Evolutionary conservation across 305 asterid genomes (phyloP).

Genomic region (Fraxinus ornus): DNA sequence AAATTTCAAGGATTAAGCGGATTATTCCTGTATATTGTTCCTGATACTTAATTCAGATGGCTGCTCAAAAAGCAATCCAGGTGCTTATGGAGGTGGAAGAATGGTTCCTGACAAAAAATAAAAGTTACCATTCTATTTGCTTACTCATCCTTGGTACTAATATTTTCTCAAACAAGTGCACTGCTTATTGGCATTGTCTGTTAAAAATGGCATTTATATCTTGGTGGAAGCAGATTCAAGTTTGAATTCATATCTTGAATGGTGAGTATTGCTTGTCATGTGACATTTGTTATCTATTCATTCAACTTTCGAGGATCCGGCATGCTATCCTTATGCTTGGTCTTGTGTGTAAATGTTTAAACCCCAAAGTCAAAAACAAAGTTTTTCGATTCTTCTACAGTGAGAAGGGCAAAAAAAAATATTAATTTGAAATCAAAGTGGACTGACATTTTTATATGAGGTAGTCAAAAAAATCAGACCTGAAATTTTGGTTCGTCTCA

Average conservation of each 20-base stretch:
- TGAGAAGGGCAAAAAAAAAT: background rate
- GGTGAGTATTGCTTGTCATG: background rate
- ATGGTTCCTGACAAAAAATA: background rate
- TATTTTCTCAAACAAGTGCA: background rate
- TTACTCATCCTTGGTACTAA: background rate
- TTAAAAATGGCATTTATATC: background rate
- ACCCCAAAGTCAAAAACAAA: background rate
- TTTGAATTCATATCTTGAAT: background rate
- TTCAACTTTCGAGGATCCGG: background rate
- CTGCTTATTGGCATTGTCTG: background rate
- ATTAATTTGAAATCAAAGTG: background rate
- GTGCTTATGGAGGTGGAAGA: background rate
- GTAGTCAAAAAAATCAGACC: conserved; percentile 39
- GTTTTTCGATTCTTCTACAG: background rate
- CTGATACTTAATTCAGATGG: background rate
- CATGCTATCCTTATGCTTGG: background rate
- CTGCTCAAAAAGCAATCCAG: background rate
- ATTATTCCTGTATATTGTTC: background rate
- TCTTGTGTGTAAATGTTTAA: background rate
- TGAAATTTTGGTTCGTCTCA: conserved; percentile 93
- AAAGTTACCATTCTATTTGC: background rate
- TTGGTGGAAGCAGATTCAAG: background rate
- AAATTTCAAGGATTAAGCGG: background rate
- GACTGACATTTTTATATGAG: background rate
- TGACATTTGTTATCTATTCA: background rate